A percentile compares a stretch with the other conserved stretches of the same genome.
Evolutionary conservation across 352 stramenopile species (phyloP).

Genomic region (Phytophthora capsici): DNA sequence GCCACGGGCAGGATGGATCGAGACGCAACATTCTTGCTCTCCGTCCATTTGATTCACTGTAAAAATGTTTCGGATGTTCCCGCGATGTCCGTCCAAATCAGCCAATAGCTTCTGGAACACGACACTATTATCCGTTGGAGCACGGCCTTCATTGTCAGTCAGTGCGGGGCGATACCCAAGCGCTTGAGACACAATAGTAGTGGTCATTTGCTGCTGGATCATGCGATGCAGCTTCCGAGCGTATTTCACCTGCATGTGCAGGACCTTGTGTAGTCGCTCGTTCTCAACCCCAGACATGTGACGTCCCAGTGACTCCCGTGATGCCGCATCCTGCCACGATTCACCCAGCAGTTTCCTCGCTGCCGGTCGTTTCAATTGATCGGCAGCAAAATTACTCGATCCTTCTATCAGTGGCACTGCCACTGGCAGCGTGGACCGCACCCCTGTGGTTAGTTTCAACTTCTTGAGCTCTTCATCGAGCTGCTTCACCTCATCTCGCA

Average conservation of each 20-base stretch:
- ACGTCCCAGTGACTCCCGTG: conserved; percentile 19
- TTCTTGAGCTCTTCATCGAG: conserved; percentile 26
- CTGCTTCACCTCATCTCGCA: conserved; percentile 21
- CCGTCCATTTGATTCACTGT: not conserved
- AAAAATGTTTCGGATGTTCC: conserved; percentile 5
- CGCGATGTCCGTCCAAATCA: conserved; percentile 6
- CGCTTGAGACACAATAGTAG: conserved; percentile 2
- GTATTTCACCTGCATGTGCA: conserved; percentile 21
- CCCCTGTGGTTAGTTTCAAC: conserved; percentile 20
- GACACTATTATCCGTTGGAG: conserved; percentile 22
- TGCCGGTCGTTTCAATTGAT: not conserved
- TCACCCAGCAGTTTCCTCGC: conserved; percentile 9
- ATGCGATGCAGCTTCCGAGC: conserved; percentile 27
- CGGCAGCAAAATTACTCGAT: not conserved
- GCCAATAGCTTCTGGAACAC: conserved; percentile 23
- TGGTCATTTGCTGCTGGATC: conserved; percentile 20
- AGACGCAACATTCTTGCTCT: conserved; percentile 4
- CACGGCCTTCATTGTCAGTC: not conserved
- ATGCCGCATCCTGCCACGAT: conserved; percentile 24
- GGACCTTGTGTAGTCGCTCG: conserved; percentile 15
- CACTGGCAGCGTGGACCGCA: conserved; percentile 24
- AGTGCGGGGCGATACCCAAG: conserved; percentile 14
- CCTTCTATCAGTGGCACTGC: not conserved
- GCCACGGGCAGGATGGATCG: conserved; percentile 12
- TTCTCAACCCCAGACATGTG: conserved; percentile 19